A percentile compares a stretch with the other conserved stretches of the same genome.
These are phyloP conservation scores for Sporothrix luriei DNA, from an alignment of 2,329 filamentous ascomycete species.

Conservation along the genomic window DNA sequence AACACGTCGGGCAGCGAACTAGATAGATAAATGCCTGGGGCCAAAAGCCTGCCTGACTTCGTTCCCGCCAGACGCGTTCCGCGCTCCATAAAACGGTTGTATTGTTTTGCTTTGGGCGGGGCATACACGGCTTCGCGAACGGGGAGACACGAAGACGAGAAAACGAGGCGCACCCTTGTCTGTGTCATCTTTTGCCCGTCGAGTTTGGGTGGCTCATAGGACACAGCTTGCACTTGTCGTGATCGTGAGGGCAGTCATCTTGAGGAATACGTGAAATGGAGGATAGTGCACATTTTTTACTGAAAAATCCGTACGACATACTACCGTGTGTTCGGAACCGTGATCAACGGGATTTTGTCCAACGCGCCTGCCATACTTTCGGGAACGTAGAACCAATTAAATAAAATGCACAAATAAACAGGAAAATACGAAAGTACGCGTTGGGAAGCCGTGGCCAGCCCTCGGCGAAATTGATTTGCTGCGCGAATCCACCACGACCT, in stretches of 20 bases:
- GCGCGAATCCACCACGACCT: constrained; percentile 26
- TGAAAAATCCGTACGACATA: neutral
- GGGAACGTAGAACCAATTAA: neutral
- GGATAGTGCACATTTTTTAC: no score
- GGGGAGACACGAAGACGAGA: constrained; percentile 7
- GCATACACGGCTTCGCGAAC: neutral
- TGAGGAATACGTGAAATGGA: no score
- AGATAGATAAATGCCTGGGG: neutral
- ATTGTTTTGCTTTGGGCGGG: constrained; percentile 12
- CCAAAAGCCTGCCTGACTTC: neutral
- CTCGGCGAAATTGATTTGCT: constrained; percentile 22
- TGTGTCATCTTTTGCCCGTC: neutral
- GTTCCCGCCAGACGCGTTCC: constrained; percentile 21
- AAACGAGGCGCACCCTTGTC: neutral
- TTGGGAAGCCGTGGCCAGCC: constrained; percentile 12
- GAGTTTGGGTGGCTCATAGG: neutral
- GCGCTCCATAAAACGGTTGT: constrained; percentile 3
- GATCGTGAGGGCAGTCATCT: neutral
- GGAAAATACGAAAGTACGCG: constrained; percentile 20
- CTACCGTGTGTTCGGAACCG: neutral
- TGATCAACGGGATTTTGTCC: neutral
- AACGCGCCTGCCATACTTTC: neutral
- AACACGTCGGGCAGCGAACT: neutral
- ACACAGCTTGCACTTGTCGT: neutral
- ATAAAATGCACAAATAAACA: neutral